A percentile compares a stretch with the other conserved stretches of the same genome.
phyloP scores from a whole-genome alignment of 495 filamentous ascomycete genomes.

The Neurospora sp. region DNA sequence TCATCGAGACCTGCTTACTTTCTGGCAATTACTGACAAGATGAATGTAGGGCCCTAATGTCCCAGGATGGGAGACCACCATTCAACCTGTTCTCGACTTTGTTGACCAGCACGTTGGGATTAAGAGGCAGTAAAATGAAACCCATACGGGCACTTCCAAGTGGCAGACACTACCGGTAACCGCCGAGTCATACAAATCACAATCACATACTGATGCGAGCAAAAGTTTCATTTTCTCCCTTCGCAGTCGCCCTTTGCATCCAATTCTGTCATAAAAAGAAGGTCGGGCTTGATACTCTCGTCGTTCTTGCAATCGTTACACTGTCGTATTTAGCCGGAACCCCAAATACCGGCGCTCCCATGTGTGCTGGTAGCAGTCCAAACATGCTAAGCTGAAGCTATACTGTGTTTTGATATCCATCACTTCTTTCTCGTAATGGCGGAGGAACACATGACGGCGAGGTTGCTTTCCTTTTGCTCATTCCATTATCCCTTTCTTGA shows the following conservation, averaged over 20 bases:
- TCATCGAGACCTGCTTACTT: too few relatives aligned
- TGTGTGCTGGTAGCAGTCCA: background rate
- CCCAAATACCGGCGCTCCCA: background rate
- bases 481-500: background rate
- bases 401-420: background rate
- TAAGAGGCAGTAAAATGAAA: background rate
- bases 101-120: slow-evolving; percentile 8
- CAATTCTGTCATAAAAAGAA: background rate
- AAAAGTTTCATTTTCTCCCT: background rate
- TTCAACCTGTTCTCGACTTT: slow-evolving; percentile 18
- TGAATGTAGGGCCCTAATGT: slow-evolving; percentile 6
- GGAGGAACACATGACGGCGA: background rate
- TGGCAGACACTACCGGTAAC: background rate
- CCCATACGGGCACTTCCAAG: background rate
- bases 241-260: background rate
- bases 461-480: background rate
- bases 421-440: background rate
- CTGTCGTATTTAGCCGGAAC: background rate
- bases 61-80: slow-evolving; percentile 13
- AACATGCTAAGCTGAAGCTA: background rate
- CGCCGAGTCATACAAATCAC: background rate
- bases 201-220: background rate
- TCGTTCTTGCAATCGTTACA: background rate
- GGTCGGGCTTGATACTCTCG: background rate
- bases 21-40: background rate